phyloP scores from a whole-genome alignment of 257 asterid species.

The Rehmannia glutinosa region DNA sequence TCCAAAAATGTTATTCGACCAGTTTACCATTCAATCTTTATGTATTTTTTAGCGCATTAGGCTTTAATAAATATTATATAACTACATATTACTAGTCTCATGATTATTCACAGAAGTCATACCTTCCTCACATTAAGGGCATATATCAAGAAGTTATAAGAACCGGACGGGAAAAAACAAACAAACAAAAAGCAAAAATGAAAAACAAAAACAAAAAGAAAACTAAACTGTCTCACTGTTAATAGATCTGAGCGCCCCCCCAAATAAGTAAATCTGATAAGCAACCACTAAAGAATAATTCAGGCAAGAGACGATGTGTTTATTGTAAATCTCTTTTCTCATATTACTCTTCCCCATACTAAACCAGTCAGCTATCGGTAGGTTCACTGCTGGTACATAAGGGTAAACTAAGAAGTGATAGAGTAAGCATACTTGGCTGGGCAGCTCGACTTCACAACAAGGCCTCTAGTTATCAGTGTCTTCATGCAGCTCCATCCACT shows the following conservation, averaged over 20 bases:
- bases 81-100: neutral
- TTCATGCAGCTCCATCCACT: constrained; percentile 97
- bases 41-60: neutral
- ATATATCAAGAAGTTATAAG: neutral
- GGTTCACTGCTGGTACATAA: constrained; percentile 7
- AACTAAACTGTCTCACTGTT: neutral
- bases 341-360: neutral
- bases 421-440: constrained; percentile 80
- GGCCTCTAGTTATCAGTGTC: constrained; percentile 70
- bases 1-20: neutral
- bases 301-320: neutral
- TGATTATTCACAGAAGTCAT: neutral
- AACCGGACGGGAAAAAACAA: no score
- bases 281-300: neutral
- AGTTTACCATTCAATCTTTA: neutral
- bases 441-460: constrained; percentile 91
- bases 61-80: neutral
- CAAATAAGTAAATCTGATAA: neutral
- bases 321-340: neutral
- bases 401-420: neutral
- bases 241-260: neutral
- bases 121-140: neutral
- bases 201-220: neutral
- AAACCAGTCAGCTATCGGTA: neutral
- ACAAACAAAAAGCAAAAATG: no score